Percentiles rank a stretch among this genome's conserved stretches.
Evolutionary conservation across 2,329 filamentous ascomycete species (phyloP).

Genomic region (Hymenoscyphus occultus): DNA sequence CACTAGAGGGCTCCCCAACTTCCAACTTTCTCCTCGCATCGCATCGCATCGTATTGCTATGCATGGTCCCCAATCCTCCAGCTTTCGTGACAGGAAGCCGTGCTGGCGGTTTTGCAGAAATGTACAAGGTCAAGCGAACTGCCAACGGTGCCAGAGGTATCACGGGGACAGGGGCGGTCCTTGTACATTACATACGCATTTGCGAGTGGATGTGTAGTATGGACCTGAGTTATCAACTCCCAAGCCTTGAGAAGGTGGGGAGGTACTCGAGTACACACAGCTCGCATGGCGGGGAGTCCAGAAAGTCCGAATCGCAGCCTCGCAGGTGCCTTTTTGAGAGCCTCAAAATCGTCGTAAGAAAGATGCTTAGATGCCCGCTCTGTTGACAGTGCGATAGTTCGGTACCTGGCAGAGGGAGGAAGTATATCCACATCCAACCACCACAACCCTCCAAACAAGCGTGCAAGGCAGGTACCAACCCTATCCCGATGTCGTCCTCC

Average conservation of each 20-base stretch:
- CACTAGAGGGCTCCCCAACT: not conserved
- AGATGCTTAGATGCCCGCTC: no score
- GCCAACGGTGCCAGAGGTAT: not conserved
- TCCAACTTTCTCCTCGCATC: not conserved
- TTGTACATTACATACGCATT: slow-evolving; percentile 29
- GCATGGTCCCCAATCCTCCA: not conserved
- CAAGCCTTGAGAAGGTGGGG: not conserved
- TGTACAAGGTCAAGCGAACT: slow-evolving; percentile 8
- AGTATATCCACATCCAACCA: not conserved
- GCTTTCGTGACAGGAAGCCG: not conserved
- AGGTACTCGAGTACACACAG: no score
- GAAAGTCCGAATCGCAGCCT: not conserved
- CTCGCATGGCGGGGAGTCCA: not conserved
- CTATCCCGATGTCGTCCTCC: not conserved
- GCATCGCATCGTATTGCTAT: not conserved
- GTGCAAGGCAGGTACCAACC: not conserved
- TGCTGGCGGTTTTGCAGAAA: not conserved
- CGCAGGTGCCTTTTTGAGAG: not conserved
- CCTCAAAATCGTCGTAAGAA: not conserved
- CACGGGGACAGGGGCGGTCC: slow-evolving; percentile 14
- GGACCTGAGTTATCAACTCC: not conserved
- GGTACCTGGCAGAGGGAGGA: not conserved
- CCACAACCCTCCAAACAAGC: not conserved
- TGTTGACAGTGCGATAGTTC: not conserved
- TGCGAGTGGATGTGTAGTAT: not conserved